Evolutionary conservation across 2,329 filamentous ascomycete species (phyloP).

Genomic region (Neopestalotiopsis sp.): DNA sequence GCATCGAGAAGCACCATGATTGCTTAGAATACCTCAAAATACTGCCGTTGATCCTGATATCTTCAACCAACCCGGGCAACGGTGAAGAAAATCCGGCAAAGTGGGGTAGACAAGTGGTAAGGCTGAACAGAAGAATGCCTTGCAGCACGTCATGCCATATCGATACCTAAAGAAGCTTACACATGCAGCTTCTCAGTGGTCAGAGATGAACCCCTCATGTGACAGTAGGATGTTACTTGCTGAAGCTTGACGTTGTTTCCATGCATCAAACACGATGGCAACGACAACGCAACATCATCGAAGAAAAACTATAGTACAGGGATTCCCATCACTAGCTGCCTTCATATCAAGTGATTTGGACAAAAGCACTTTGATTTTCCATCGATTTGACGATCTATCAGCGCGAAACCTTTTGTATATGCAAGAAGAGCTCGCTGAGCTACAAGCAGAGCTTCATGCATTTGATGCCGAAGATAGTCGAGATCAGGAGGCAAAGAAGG

Average conservation of each 20-base stretch:
- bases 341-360: neutral
- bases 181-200: neutral
- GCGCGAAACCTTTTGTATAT: neutral
- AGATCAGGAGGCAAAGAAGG: neutral
- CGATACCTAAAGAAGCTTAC: neutral
- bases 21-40: neutral
- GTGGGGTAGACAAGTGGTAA: neutral
- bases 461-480: neutral
- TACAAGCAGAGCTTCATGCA: neutral
- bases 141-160: neutral
- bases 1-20: neutral
- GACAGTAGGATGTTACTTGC: neutral
- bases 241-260: neutral
- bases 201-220: neutral
- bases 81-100: neutral
- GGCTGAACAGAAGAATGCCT: neutral
- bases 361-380: neutral
- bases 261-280: neutral
- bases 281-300: neutral
- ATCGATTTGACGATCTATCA: neutral
- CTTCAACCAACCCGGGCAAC: neutral
- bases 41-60: neutral
- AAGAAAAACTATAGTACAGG: neutral
- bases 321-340: neutral
- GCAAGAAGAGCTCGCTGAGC: neutral